These are phyloP conservation scores for Pseudisothecium myosuroides DNA, from an alignment of 225 moss, liverwort and hornwort genomes.

Conservation along the genomic window DNA sequence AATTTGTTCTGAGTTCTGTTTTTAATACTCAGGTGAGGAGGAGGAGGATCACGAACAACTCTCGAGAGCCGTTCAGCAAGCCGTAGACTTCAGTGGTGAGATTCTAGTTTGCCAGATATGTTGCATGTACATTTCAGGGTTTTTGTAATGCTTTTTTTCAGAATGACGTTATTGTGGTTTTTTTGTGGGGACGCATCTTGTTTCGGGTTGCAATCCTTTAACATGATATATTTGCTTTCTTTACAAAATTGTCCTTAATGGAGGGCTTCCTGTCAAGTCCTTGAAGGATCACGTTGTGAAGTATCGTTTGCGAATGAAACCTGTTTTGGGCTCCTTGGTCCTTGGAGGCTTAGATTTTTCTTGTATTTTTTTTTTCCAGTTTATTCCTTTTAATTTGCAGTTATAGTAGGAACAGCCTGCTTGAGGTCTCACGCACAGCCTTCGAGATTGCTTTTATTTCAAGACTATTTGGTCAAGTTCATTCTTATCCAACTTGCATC, in stretches of 20 bases:
- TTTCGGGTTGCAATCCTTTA: not conserved
- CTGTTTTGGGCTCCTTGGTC: not conserved
- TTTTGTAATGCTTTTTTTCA: not conserved
- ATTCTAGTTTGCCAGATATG: not conserved
- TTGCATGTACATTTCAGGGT: not conserved
- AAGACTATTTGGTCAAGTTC: not conserved
- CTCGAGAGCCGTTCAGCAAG: constrained; percentile 56
- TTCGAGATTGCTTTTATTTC: not conserved
- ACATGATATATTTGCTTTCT: not conserved
- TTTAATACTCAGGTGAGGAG: constrained; percentile 55
- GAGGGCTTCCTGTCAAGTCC: not conserved
- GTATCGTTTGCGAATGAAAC: not conserved
- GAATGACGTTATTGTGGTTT: not conserved
- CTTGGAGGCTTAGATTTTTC: not conserved
- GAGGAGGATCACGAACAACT: constrained; percentile 88
- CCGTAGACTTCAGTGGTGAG: constrained; percentile 78
- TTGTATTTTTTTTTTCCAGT: not conserved
- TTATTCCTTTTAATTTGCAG: not conserved
- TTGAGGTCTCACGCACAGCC: not conserved
- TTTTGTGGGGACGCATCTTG: not conserved
- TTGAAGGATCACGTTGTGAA: not conserved
- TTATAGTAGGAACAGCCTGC: not conserved
- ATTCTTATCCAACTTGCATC: not conserved
- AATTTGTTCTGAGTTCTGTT: not conserved
- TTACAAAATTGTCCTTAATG: not conserved